A percentile compares a stretch with the other conserved stretches of the same genome.
These are phyloP conservation scores for Ogataea trehaloabstinens DNA, from an alignment of 805 yeast species.

Conservation along the genomic window DNA sequence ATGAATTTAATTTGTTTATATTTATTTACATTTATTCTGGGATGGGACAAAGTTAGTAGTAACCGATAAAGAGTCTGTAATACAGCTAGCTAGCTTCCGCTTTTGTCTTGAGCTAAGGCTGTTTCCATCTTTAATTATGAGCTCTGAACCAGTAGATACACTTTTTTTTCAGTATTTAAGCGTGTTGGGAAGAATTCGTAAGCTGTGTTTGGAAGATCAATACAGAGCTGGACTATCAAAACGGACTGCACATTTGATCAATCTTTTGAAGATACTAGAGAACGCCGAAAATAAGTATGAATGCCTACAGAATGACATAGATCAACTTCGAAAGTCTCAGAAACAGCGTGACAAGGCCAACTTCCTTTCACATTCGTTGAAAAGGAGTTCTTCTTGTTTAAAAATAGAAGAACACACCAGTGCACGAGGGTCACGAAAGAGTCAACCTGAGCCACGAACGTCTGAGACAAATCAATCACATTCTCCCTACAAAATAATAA, in stretches of 20 bases:
- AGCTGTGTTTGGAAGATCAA: not conserved
- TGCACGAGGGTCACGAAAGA: not conserved
- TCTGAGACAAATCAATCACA: too few relatives aligned
- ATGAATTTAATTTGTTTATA: too few relatives aligned
- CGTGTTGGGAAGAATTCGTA: not conserved
- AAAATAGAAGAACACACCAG: too few relatives aligned
- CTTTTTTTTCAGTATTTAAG: not conserved
- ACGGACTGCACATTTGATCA: slow-evolving; percentile 3
- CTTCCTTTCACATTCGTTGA: slow-evolving; percentile 1
- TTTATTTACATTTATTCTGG: too few relatives aligned
- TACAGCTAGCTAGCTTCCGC: too few relatives aligned
- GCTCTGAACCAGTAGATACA: too few relatives aligned
- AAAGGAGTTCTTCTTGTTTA: slow-evolving; percentile 1
- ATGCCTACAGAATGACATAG: not conserved
- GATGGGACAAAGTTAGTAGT: too few relatives aligned
- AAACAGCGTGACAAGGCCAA: not conserved
- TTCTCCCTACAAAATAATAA: too few relatives aligned
- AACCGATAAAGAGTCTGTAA: too few relatives aligned
- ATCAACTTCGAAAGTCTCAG: not conserved
- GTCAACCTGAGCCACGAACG: too few relatives aligned
- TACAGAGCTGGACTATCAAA: not conserved
- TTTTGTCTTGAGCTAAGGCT: too few relatives aligned
- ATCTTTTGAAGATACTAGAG: slow-evolving; percentile 5
- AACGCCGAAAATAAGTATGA: slow-evolving; percentile 6
- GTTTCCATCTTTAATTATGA: too few relatives aligned